Evolutionary conservation across 1,284 basidiomycete genomes (phyloP), one percentile per base, ranked within the genome.

Genomic region (Thecaphora thlaspeos): DNA sequence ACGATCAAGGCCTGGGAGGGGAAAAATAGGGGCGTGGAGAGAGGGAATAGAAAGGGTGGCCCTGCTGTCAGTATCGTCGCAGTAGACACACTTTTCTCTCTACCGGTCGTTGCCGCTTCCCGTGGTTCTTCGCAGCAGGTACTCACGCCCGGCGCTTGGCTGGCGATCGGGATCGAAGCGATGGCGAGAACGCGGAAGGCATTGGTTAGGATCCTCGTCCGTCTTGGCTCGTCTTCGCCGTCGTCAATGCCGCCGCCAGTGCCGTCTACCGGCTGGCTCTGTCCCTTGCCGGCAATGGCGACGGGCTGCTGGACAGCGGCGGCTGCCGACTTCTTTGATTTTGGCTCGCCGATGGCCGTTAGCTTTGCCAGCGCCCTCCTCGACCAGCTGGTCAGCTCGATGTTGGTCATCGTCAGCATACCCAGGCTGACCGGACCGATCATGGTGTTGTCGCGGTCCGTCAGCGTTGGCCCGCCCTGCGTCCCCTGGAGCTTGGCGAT

Each of bases 1-100:
- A 91, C 69, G 41, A 87, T 82, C 18, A 93, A 82, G 43, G 87
- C 84, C 88, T 91, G 50, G n/a, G n/a, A n/a, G n/a, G n/a, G n/a
- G n/a, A n/a, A n/a, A n/a, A n/a, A n/a, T n/a, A n/a, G n/a, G n/a
- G n/a, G n/a, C n/a, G n/a, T n/a, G n/a, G n/a, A n/a, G n/a, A n/a
- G n/a, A n/a, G n/a, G n/a, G n/a, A n/a, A n/a, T n/a, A n/a, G n/a
- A n/a, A n/a, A n/a, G n/a, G n/a, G n/a, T n/a, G n/a, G n/a, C n/a
- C n/a, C n/a, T n/a, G n/a, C n/a, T n/a, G n/a, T n/a, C n/a, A n/a
- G n/a, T n/a, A n/a, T n/a, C n/a, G n/a, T n/a, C n/a, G n/a, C n/a
- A n/a, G n/a, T n/a, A n/a, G n/a, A n/a, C n/a, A n/a, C n/a, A n/a
- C n/a, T n/a, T n/a, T n/a, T n/a, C n/a, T n/a, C n/a, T n/a, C n/a